A percentile compares a stretch with the other conserved stretches of the same genome.
These are phyloP conservation scores for Phaeosphaeriaceae sp. DNA, from an alignment of 2,329 filamentous ascomycete genomes.

Conservation along the genomic window DNA sequence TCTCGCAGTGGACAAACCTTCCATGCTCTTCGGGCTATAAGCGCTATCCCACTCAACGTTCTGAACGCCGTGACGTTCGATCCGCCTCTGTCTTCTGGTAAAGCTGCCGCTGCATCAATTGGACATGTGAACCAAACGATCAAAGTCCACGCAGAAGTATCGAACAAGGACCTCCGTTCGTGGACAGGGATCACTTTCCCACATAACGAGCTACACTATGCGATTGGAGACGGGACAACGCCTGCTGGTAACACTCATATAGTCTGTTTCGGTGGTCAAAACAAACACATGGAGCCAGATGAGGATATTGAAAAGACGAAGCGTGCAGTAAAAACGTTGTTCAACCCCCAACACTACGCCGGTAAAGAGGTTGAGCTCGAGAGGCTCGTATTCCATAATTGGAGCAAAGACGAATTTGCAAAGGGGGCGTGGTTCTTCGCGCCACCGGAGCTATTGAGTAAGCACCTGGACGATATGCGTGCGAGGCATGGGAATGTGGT, in stretches of 20 bases:
- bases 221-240: conserved; percentile 53
- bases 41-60: conserved; percentile 56
- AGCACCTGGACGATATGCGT: conserved; percentile 52
- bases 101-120: conserved; percentile 45
- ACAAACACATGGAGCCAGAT: conserved; percentile 55
- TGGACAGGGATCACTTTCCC: conserved; percentile 56
- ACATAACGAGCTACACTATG: conserved; percentile 52
- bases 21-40: conserved; percentile 44
- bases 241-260: conserved; percentile 56
- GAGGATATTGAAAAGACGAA: conserved; percentile 48
- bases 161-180: conserved; percentile 51
- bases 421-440: conserved; percentile 50
- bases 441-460: conserved; percentile 47
- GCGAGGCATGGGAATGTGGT: conserved; percentile 53
- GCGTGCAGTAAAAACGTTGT: conserved; percentile 42
- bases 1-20: conserved; percentile 41
- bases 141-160: conserved; percentile 57
- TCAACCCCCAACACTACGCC: conserved; percentile 14
- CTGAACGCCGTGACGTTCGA: conserved; percentile 51
- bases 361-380: conserved; percentile 9
- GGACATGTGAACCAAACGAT: conserved; percentile 56
- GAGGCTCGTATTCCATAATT: conserved; percentile 56
- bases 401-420: conserved; percentile 57
- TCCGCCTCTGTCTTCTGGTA: conserved; percentile 48
- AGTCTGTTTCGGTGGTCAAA: conserved; percentile 54